Conservation (phyloP, 345 rosid species). For the Psidium friedrichsthalianum region DNA sequence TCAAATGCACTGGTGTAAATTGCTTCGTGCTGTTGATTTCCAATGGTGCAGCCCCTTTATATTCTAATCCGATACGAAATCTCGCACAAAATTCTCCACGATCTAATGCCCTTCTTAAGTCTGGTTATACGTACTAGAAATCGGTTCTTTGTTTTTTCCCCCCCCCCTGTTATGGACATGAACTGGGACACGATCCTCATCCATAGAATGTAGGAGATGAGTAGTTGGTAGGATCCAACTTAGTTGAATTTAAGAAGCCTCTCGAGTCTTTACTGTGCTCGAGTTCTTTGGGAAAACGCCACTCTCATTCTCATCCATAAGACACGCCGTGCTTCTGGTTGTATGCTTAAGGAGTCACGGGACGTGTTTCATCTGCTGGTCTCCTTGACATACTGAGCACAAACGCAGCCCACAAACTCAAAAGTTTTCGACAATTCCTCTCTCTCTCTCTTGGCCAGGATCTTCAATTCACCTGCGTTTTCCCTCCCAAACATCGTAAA, state of each 20-base stretch:
- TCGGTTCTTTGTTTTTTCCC: not conserved
- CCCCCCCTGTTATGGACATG: not conserved
- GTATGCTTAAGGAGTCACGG: not conserved
- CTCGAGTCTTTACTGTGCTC: not conserved
- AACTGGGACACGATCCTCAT: not conserved
- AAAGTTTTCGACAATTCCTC: not conserved
- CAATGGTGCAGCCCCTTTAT: not conserved
- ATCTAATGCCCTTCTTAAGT: not conserved
- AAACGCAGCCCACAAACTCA: not conserved
- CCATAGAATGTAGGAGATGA: not conserved
- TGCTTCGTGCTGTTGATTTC: not conserved
- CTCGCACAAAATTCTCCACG: not conserved
- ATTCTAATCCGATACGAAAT: not conserved
- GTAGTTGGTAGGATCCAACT: not conserved
- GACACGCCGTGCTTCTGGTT: not conserved
- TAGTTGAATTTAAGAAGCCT: not conserved
- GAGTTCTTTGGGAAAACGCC: not conserved
- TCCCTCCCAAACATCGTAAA: not conserved
- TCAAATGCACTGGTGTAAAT: not conserved
- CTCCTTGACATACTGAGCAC: not conserved
- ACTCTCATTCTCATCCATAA: not conserved
- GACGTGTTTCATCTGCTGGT: no score
- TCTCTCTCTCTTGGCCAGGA: not conserved
- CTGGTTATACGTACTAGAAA: no score
- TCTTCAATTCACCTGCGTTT: not conserved